Base-by-base conservation (phyloP, 2,329 filamentous ascomycete species). In the Penicillium carneum region DNA sequence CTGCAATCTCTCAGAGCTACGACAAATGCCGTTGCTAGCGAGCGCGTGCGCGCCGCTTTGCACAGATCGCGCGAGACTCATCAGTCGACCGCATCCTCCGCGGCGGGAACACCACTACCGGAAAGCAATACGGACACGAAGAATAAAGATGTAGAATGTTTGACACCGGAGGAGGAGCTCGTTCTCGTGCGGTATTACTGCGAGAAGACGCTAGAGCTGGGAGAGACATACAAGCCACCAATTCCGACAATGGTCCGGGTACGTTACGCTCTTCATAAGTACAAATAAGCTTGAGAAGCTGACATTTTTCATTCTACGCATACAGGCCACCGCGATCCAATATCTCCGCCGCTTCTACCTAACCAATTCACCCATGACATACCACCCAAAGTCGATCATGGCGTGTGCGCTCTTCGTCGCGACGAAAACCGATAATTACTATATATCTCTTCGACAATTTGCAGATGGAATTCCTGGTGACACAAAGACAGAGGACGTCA, bases 311-410 rank as follows among this genome's bases (percentile, higher is more conserved):
- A 14, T 31, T 39, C 9, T 46, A 6, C 52, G 20, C 34, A 38
- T 36, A 59, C 53, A 87, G 84, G 88, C 90, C 29, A 97, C 93
- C 7, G 92, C 92, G 3, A 90, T 94, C 63, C 88, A 96, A 73
- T 97, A 96, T 76, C 85, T 99, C 62, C 90, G 92, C 58, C 90
- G 95, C 60, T 98, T 99, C 84, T 99, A 98, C 81, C 86, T 97
- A 39, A 94, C 91, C 72, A 97, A 98, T 79, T 96, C 91, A 42
- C 87, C 93, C 72, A 97, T 98, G 91, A 97, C 93, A 33, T 98
- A 99, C 75, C 91, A 94, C 64, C 94, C 93, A 0, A 90, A 91
- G 64, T 89, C 92, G 65, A 90, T 98, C 68, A 88, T 96, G 75
- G 92, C 93, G 74, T 95, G 93, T 33, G 92, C 91, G 38, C 85